Percentiles rank a stretch among this genome's conserved stretches.
These are phyloP conservation scores for Nakazawaea ambrosiae DNA, from an alignment of 805 yeast genomes.

Conservation along the genomic window DNA sequence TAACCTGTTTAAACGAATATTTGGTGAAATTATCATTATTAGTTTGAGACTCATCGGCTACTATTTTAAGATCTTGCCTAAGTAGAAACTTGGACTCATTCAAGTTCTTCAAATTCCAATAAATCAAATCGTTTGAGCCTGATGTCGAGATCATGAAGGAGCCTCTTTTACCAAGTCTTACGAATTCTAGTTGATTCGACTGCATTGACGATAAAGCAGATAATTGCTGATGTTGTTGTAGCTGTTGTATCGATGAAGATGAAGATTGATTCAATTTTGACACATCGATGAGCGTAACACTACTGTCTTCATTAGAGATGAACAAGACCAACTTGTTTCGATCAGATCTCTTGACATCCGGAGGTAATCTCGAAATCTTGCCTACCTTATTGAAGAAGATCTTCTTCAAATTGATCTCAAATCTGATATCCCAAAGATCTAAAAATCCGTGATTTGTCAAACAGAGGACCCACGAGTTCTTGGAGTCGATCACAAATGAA, in stretches of 20 bases:
- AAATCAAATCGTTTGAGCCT: constrained; percentile 16
- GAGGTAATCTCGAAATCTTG: constrained; percentile 37
- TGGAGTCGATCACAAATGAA: constrained; percentile 48
- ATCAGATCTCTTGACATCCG: constrained; percentile 23
- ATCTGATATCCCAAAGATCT: constrained; percentile 77
- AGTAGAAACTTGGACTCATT: constrained; percentile 23
- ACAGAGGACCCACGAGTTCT: constrained; percentile 54
- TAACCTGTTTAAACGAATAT: too few relatives aligned
- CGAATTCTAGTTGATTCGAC: constrained; percentile 1
- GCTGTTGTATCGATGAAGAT: not conserved
- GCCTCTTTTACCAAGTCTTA: constrained; percentile 15
- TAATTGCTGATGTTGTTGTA: too few relatives aligned
- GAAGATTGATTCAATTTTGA: constrained; percentile 49
- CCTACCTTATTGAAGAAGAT: constrained; percentile 45
- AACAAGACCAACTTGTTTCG: constrained; percentile 43
- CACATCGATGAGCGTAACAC: constrained; percentile 71
- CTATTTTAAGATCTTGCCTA: not conserved
- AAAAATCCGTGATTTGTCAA: constrained; percentile 75
- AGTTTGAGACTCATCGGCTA: not conserved
- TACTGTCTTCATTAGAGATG: constrained; percentile 51
- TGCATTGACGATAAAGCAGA: not conserved
- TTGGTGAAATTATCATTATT: not conserved
- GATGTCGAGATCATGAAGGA: constrained; percentile 12
- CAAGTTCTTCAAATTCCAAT: constrained; percentile 31
- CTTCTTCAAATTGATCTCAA: constrained; percentile 49